Evolutionary conservation across 768 basidiomycete genomes (phyloP), one percentile per base, ranked within the genome.

Genomic region (Leccinellum rugosiceps): DNA sequence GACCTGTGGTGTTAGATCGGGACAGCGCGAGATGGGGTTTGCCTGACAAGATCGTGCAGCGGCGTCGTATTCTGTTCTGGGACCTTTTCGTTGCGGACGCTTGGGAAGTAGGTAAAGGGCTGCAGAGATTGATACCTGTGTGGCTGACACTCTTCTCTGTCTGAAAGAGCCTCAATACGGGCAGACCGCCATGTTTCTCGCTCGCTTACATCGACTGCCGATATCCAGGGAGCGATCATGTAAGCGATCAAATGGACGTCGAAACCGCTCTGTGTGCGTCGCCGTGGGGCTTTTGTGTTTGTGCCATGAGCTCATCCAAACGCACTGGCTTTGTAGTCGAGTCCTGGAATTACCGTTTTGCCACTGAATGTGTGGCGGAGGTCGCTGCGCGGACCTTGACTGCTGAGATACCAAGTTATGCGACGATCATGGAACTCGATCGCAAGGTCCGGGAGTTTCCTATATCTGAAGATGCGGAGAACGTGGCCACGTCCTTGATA

Each of bases 51-150:
- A 80, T 84, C 62, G 83, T 90, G 0, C 79, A 87, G 59, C 74
- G 87, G 28, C 79, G 89, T 9, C 80, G 88, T 3, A 74, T 84
- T 31, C 72, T 89, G 10, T 90, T 92, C 72, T 92, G 89, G 89
- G 87, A 90, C 65, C 75, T 90, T 10, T 90, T 88, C 61, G 77
- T 86, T 19, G 83, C 84, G 0, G 89, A 91, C 62, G 75, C 80
- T 4, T 90, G 85, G 85, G 76, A 81, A 73, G 87, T 87, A 60
- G 34, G 78, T 50, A 44, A 32, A 49, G 10, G 17, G n/a, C 51
- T 46, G 6, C 38, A 25, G 30, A 5, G 35, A 25, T 50, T 52
- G 49, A 54, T 53, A 21, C 14, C 14, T 34, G 26, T 48, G 9
- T 53, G 25, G 45, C 58, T 70, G 41, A 41, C 38, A 2, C 50